Base-by-base conservation (phyloP, 2,329 filamentous ascomycete genomes). In the Penicillium carneum region DNA sequence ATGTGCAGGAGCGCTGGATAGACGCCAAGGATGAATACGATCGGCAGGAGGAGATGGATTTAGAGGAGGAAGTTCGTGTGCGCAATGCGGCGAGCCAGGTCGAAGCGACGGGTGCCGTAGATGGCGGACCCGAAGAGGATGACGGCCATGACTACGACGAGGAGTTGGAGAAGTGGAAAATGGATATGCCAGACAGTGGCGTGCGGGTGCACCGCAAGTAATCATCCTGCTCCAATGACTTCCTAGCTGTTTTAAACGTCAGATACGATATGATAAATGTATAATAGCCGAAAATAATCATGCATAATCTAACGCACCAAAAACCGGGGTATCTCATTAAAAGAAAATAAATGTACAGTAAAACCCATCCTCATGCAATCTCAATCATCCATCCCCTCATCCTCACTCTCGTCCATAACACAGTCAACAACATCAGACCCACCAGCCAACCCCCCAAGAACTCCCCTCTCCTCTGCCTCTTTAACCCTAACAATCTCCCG, bases 1-100 rank as follows among this genome's bases (percentile, higher is more conserved):
- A 99, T 77, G 89, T 98, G 65, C 95, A 99, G 79, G 95, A 99
- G 80, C 85, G 95, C 63, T 99, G 95, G 95, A 81, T 99, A 34
- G 94, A 98, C 78, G 84, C 89, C 42, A 95, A 93, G 74, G 93
- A 93, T 16, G 92, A 90, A 66, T 92, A 92, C 72, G 95, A 99
- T 76, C 88, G 89, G 69, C 80, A 88, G 62, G 95, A 98, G 82
- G 82, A 84, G 61, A 86, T 87, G 72, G 86, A 89, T 57, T 88
- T 89, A 81, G 91, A 93, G 71, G 88, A 90, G 69, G 90, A 96
- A 77, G 87, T 86, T 36, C 88, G 85, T 69, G 77, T 79, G 56
- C 78, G 77, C 53, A 75, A 82, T 50, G 71, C 76, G 38, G 75
- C 76, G 11, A 61, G 61, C 11, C 57, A 67, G 33, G 74, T 64